Percentiles rank a stretch among this genome's conserved stretches.
Conservation (phyloP, 805 yeast species). For the Wickerhamomyces pijperi region DNA sequence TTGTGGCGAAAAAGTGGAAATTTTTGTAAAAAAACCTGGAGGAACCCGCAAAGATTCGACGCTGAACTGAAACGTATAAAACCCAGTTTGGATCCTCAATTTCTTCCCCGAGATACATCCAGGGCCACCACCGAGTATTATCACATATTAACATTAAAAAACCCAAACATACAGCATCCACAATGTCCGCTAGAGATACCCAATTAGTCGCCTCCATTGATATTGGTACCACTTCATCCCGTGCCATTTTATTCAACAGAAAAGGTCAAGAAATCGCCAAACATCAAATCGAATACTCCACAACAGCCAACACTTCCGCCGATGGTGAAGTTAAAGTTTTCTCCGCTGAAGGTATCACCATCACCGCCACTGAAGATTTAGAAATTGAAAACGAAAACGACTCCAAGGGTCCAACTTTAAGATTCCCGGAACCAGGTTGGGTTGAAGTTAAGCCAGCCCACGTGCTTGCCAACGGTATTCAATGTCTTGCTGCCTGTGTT, state of each 20-base stretch:
- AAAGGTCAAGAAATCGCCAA: conserved; percentile 73
- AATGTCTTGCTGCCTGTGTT: conserved; percentile 63
- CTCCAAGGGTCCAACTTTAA: conserved; percentile 53
- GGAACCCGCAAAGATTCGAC: too few relatives aligned
- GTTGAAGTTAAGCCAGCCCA: conserved; percentile 87
- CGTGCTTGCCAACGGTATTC: conserved; percentile 67
- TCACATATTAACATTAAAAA: too few relatives aligned
- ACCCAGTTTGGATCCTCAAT: too few relatives aligned
- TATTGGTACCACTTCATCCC: conserved; percentile 85
- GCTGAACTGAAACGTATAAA: too few relatives aligned
- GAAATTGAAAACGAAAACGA: conserved; percentile 45
- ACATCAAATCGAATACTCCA: conserved; percentile 82
- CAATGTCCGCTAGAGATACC: conserved; percentile 17
- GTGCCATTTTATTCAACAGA: conserved; percentile 71
- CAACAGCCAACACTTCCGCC: conserved; percentile 46
- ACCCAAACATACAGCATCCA: too few relatives aligned
- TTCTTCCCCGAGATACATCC: too few relatives aligned
- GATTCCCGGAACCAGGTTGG: conserved; percentile 83
- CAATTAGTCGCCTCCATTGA: conserved; percentile 58
- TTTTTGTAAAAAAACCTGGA: too few relatives aligned
- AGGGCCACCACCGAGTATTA: too few relatives aligned
- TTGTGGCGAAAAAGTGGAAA: too few relatives aligned
- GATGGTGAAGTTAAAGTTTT: conserved; percentile 43
- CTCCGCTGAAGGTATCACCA: conserved; percentile 66
- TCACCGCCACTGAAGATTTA: conserved; percentile 40